Percentiles rank a stretch among this genome's conserved stretches.
phyloP scores from a whole-genome alignment of 495 filamentous ascomycete species.

The Extremus antarcticus region DNA sequence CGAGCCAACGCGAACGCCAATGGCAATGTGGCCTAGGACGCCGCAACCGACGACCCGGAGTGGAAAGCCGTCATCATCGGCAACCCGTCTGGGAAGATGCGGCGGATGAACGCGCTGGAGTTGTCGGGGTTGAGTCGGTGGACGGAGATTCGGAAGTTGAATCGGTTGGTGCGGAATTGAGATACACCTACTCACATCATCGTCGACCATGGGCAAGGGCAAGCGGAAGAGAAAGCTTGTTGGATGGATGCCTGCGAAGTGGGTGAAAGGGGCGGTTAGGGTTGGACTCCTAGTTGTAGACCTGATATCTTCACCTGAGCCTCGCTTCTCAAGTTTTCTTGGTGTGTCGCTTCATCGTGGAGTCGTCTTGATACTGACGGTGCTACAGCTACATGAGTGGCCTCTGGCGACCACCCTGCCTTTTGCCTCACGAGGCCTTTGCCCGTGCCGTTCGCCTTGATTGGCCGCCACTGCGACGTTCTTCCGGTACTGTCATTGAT shows the following conservation, averaged over 20 bases:
- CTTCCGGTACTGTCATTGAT: too few relatives aligned
- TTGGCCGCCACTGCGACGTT: too few relatives aligned
- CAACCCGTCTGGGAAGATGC: slow-evolving; percentile 52
- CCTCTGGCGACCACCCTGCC: too few relatives aligned
- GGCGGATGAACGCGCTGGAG: slow-evolving; percentile 57
- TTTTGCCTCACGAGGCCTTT: too few relatives aligned
- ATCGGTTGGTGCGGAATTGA: slow-evolving; percentile 34
- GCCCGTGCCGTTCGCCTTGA: too few relatives aligned
- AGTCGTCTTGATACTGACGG: too few relatives aligned
- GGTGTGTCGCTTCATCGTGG: too few relatives aligned
- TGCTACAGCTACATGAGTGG: too few relatives aligned
- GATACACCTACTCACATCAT: too few relatives aligned
- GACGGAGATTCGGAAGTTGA: slow-evolving; percentile 60
- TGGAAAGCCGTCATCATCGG: slow-evolving; percentile 59
- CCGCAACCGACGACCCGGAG: slow-evolving; percentile 42
- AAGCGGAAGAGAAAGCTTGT: background rate
- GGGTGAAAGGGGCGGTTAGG: background rate
- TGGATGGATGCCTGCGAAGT: background rate
- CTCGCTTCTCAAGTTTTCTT: too few relatives aligned
- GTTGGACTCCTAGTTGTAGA: background rate
- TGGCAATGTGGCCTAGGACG: slow-evolving; percentile 24
- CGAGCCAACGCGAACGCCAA: slow-evolving; percentile 31
- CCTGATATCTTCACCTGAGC: too few relatives aligned
- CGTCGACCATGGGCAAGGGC: background rate
- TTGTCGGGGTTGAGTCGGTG: slow-evolving; percentile 52